phyloP scores from a whole-genome alignment of 2,329 filamentous ascomycete species.

The Fusarium bactridioides region DNA sequence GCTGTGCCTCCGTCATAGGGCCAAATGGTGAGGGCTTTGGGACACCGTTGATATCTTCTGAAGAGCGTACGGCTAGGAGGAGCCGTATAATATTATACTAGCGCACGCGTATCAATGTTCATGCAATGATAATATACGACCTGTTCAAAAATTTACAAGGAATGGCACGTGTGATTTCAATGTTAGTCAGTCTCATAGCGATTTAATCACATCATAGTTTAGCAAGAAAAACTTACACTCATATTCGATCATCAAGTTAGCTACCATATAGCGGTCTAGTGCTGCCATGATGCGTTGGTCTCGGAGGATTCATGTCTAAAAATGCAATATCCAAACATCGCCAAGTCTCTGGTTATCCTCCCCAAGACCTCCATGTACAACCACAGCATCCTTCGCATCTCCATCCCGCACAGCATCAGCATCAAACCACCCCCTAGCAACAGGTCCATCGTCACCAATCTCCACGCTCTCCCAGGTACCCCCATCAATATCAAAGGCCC shows the following conservation, averaged over 20 bases:
- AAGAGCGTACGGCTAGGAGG: rapidly evolving
- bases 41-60: too few relatives aligned
- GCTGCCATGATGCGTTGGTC: rapidly evolving
- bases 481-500: background rate
- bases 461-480: background rate
- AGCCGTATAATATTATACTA: background rate
- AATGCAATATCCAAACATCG: background rate
- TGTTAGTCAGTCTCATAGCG: too few relatives aligned
- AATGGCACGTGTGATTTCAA: too few relatives aligned
- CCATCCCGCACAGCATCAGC: background rate
- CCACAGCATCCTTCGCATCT: rapidly evolving
- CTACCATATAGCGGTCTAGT: rapidly evolving
- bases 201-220: too few relatives aligned
- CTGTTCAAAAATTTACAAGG: too few relatives aligned
- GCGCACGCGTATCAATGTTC: rapidly evolving
- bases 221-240: too few relatives aligned
- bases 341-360: background rate
- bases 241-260: too few relatives aligned
- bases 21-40: too few relatives aligned
- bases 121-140: rapidly evolving
- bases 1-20: background rate
- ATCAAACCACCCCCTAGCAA: slow-evolving; percentile 1
- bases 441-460: background rate
- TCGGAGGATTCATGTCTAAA: rapidly evolving
- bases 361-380: background rate